phyloP scores from a whole-genome alignment of 2,329 filamentous ascomycete genomes.

The Myriosclerotinia scirpicola region DNA sequence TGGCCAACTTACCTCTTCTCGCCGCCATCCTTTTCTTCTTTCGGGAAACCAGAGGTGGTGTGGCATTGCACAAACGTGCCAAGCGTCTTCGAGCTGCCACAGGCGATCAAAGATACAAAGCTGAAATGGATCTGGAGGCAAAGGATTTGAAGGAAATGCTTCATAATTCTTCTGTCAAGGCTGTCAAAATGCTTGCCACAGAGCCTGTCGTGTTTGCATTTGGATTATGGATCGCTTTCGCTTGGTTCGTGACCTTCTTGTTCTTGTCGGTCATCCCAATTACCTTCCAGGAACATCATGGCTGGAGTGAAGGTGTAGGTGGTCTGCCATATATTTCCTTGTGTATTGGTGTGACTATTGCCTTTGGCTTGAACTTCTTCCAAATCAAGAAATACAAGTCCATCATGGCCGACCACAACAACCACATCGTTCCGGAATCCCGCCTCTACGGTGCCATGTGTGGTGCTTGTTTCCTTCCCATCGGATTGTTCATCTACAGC shows the following conservation, averaged over 20 bases:
- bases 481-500: constrained; percentile 69
- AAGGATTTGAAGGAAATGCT: constrained; percentile 64
- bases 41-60: constrained; percentile 76
- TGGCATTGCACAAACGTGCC: constrained; percentile 75
- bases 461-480: constrained; percentile 69
- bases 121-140: constrained; percentile 52
- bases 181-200: constrained; percentile 69
- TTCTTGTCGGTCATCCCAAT: constrained; percentile 78
- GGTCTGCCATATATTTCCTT: constrained; percentile 61
- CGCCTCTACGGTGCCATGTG: constrained; percentile 79
- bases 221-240: constrained; percentile 83
- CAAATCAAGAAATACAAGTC: constrained; percentile 18
- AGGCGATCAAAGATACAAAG: constrained; percentile 55
- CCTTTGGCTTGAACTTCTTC: constrained; percentile 16
- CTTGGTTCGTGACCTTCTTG: constrained; percentile 84
- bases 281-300: constrained; percentile 68
- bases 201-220: constrained; percentile 82
- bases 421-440: constrained; percentile 58
- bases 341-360: constrained; percentile 42
- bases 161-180: constrained; percentile 68
- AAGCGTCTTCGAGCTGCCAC: constrained; percentile 62
- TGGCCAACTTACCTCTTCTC: constrained; percentile 64
- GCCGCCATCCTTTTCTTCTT: constrained; percentile 67
- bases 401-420: not conserved
- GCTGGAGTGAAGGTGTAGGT: constrained; percentile 59